Conservation (phyloP, 1,284 basidiomycete genomes). For the Rhizoctonia solani region DNA sequence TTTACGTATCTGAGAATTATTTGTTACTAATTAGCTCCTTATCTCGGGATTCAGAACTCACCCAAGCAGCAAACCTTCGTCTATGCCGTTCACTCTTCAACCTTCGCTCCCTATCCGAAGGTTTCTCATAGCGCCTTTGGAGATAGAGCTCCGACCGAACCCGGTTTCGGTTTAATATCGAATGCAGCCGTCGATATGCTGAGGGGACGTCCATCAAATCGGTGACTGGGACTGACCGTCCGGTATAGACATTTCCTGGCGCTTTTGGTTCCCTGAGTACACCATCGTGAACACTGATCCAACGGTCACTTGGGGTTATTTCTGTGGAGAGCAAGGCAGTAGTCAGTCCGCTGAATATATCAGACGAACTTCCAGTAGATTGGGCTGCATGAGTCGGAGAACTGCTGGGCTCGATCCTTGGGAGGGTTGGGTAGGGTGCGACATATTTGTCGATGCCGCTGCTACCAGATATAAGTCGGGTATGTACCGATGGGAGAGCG, state of each 20-base stretch:
- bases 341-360: not conserved
- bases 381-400: not conserved
- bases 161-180: slow-evolving; percentile 59
- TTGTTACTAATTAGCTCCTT: too few relatives aligned
- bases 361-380: not conserved
- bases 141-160: slow-evolving; percentile 57
- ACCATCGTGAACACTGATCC: slow-evolving; percentile 22
- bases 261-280: not conserved
- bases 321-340: slow-evolving; percentile 47
- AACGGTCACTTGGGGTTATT: slow-evolving; percentile 44
- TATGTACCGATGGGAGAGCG: not conserved
- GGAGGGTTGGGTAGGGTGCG: slow-evolving; percentile 24
- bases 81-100: slow-evolving; percentile 68
- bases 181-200: slow-evolving; percentile 56
- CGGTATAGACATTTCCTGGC: slow-evolving; percentile 34
- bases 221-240: slow-evolving; percentile 38
- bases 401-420: not conserved
- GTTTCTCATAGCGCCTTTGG: slow-evolving; percentile 69
- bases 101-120: slow-evolving; percentile 66
- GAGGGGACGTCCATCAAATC: slow-evolving; percentile 41
- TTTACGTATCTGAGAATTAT: slow-evolving; percentile 68
- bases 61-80: slow-evolving; percentile 69
- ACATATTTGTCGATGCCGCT: slow-evolving; percentile 25
- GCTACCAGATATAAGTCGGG: not conserved
- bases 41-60: too few relatives aligned